Evolutionary conservation across 2,329 filamentous ascomycete genomes (phyloP).

Genomic region (Sporothrix pallida): DNA sequence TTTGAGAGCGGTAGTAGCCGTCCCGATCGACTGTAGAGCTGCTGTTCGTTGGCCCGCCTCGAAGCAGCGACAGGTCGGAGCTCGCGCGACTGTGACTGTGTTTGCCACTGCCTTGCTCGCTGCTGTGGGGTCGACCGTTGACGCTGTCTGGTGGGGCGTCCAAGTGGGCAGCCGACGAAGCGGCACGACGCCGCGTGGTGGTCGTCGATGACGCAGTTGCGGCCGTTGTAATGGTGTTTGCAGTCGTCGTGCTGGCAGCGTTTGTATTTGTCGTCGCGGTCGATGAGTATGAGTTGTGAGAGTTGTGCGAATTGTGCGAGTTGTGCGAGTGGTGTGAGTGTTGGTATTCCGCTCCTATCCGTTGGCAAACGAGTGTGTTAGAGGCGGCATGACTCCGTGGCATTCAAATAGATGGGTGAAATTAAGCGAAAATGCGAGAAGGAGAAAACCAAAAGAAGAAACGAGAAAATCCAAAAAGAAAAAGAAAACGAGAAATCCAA

Average conservation of each 20-base stretch:
- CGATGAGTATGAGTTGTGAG: slow-evolving; percentile 36
- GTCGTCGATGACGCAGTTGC: neutral
- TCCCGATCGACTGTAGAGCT: slow-evolving; percentile 46
- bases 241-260: neutral
- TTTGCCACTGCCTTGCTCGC: slow-evolving; percentile 61
- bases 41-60: slow-evolving; percentile 56
- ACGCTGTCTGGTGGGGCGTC: slow-evolving; percentile 59
- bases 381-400: slow-evolving; percentile 8
- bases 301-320: slow-evolving; percentile 39
- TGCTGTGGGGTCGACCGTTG: slow-evolving; percentile 61
- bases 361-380: slow-evolving; percentile 21
- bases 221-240: neutral
- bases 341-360: slow-evolving; percentile 30
- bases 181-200: slow-evolving; percentile 59
- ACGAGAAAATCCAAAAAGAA: neutral
- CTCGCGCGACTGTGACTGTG: slow-evolving; percentile 74
- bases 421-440: neutral
- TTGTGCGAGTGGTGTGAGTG: neutral
- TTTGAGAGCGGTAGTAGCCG: slow-evolving; percentile 50
- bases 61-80: slow-evolving; percentile 69
- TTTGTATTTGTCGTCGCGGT: neutral
- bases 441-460: neutral
- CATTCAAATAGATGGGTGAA: slow-evolving; percentile 3
- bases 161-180: slow-evolving; percentile 67
- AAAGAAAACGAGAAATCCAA: neutral